These are phyloP conservation scores for Phytophthora pini DNA, from an alignment of 352 stramenopile species.

Conservation along the genomic window DNA sequence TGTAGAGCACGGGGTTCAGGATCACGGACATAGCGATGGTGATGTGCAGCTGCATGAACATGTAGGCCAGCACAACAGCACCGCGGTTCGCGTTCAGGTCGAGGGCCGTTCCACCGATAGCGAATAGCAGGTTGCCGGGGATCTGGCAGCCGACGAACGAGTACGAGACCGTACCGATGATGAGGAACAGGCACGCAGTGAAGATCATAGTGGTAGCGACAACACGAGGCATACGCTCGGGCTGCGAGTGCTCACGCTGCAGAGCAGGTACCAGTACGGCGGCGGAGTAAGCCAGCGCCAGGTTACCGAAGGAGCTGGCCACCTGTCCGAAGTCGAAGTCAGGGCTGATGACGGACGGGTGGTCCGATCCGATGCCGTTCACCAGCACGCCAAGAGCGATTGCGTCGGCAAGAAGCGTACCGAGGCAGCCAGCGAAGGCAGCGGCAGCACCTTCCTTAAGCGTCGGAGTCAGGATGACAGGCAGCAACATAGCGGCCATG, in stretches of 20 bases:
- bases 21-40: conserved; percentile 69
- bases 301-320: conserved; percentile 64
- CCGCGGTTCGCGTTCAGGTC: conserved; percentile 53
- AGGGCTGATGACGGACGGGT: conserved; percentile 44
- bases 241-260: conserved; percentile 68
- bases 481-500: conserved; percentile 59
- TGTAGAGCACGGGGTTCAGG: conserved; percentile 64
- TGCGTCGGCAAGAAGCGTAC: conserved; percentile 59
- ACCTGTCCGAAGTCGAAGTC: conserved; percentile 58
- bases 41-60: conserved; percentile 75
- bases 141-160: conserved; percentile 68
- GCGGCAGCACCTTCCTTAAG: conserved; percentile 65
- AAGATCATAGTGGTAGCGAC: conserved; percentile 58
- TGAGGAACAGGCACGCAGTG: conserved; percentile 57
- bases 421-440: conserved; percentile 60
- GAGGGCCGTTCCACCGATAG: conserved; percentile 52
- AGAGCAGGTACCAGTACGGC: conserved; percentile 66
- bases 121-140: conserved; percentile 65
- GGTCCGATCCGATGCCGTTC: conserved; percentile 47
- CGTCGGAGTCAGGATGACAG: conserved; percentile 63
- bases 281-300: conserved; percentile 63
- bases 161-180: conserved; percentile 51
- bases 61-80: conserved; percentile 57
- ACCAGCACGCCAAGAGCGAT: conserved; percentile 56
- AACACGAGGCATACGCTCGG: conserved; percentile 61